Conservation (phyloP, 257 asterid genomes). For the Perilla frutescens region DNA sequence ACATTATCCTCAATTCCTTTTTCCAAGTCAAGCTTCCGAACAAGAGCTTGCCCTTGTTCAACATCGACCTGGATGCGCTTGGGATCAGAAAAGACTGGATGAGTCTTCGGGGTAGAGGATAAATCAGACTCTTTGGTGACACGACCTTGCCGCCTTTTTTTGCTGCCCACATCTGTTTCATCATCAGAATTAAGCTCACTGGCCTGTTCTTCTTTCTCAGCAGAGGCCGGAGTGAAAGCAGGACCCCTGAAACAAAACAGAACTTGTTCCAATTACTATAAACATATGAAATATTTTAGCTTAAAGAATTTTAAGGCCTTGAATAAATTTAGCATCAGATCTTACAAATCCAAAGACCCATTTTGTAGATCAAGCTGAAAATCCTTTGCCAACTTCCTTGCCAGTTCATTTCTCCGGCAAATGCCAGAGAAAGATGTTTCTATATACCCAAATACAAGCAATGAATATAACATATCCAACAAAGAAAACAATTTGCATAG, state of each 20-base stretch:
- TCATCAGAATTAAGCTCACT: constrained; percentile 77
- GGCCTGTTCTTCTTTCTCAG: constrained; percentile 69
- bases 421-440: constrained; percentile 29
- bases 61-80: constrained; percentile 75
- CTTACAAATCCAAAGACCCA: constrained; percentile 91
- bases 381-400: constrained; percentile 79
- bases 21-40: constrained; percentile 81
- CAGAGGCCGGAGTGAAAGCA: constrained; percentile 56
- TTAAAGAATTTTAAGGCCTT: not conserved
- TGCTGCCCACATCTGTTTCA: constrained; percentile 70
- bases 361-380: constrained; percentile 88
- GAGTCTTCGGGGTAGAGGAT: constrained; percentile 85
- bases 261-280: constrained; percentile 25
- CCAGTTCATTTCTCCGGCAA: constrained; percentile 83
- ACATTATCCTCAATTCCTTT: constrained; percentile 92
- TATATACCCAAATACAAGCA: constrained; percentile 15
- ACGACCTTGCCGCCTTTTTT: constrained; percentile 70
- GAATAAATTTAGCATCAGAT: constrained; percentile 21
- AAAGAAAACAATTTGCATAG: not conserved
- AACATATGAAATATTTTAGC: not conserved
- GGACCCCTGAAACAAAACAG: constrained; percentile 73
- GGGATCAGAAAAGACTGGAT: constrained; percentile 80
- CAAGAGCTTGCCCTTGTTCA: constrained; percentile 86
- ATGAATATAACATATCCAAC: not conserved
- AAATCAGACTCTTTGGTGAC: constrained; percentile 63